Percentiles rank a stretch among this genome's conserved stretches.
These are phyloP conservation scores for Spatholobus suberectus DNA, from an alignment of 306 rosid species.

Conservation along the genomic window DNA sequence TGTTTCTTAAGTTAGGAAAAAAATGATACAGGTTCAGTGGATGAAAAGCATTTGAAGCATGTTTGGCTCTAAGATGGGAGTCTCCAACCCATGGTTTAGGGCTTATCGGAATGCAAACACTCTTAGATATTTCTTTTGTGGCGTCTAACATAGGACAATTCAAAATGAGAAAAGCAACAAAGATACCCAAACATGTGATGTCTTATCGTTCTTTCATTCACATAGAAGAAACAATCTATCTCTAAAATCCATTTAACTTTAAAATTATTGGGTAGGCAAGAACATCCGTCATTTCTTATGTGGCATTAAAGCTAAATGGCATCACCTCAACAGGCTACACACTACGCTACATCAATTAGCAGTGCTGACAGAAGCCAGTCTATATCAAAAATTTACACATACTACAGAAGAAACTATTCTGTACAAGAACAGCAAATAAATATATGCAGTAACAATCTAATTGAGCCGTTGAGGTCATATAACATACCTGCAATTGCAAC, in stretches of 20 bases:
- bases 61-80: background rate
- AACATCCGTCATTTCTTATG: background rate
- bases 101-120: background rate
- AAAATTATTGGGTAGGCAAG: background rate
- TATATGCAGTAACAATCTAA: constrained; percentile 25
- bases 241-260: constrained; percentile 15
- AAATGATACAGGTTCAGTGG: background rate
- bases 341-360: background rate
- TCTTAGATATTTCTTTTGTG: background rate
- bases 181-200: background rate
- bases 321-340: background rate
- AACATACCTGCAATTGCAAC: constrained; percentile 81
- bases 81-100: background rate
- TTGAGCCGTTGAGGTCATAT: background rate
- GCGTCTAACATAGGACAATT: background rate
- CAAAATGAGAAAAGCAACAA: constrained; percentile 20
- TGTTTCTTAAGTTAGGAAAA: background rate
- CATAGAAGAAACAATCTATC: background rate
- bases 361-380: background rate
- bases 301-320: constrained; percentile 18
- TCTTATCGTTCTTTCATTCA: constrained; percentile 1
- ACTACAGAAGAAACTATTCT: background rate
- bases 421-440: constrained; percentile 5
- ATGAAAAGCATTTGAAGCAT: background rate
- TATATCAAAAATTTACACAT: background rate